Evolutionary conservation across 495 filamentous ascomycete species (phyloP), one percentile per base, ranked within the genome.

Genomic region (Neurospora sp.): DNA sequence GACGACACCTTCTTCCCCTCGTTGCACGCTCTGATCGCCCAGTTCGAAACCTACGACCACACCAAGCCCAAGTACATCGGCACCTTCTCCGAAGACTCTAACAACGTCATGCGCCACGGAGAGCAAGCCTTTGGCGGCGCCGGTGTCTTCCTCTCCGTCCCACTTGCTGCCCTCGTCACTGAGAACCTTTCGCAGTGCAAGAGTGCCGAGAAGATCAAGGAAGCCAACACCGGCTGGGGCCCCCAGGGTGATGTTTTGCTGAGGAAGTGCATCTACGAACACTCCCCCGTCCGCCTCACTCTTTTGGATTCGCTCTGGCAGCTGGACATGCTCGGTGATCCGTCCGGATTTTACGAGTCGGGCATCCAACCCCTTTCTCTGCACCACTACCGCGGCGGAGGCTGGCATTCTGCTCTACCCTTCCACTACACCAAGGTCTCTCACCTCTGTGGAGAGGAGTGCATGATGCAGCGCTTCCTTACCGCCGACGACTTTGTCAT

Each of bases 1-100:
- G 91, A 93, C 76, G 91, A 93, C 76, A 93, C 91, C 22, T 92
- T 91, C 78, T 91, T 92, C 81, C 86, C 89, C 10, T 91, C 89
- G 42, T 84, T 92, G 20, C 87, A 87, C 40, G 83, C 88, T 14
- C 82, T 93, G 42, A 84, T 86, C 20, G 84, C 88, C 41, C 75
- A 77, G 53, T 79, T 86, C 35, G 78, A 78, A 22, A 72, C 78
- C 0, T 91, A 89, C 72, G 88, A 92, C 75, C 78, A 86, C 61
- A 80, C 74, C 42, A 83, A 87, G 77, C 85, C 87, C 76, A 84
- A 89, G 75, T 91, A 92, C 76, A 87, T 93, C 72, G 91, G 89
- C 70, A 88, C 88, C 40, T 81, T 91, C 68, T 92, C 91, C 0
- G 91, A 93, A 76, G 89, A 90, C 76, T 87, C 88, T 75, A 88